Base-by-base conservation (phyloP, 257 asterid genomes). In the Thymus mandschuricus region DNA sequence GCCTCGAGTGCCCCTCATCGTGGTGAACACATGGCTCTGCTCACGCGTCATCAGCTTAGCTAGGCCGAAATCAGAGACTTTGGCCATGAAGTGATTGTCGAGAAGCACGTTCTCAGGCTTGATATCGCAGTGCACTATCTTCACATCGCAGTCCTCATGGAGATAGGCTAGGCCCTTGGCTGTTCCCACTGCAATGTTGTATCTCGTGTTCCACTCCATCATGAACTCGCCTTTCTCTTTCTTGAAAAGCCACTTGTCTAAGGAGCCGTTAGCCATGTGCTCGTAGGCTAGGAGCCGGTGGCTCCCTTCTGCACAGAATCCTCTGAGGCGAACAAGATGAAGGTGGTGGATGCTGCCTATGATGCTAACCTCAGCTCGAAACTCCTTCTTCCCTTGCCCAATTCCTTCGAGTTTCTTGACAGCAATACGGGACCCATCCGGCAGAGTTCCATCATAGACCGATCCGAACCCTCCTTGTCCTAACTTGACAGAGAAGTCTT, bases 381-480 rank as follows among this genome's bases (percentile, higher is more conserved):
- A 95, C 71, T 95, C 99, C 31, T 95, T 95, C 91, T 92, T 92
- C 43, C 99, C 99, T 66, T 92, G 99, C 1, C 98, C 97, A 12
- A 92, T 80, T 4, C 97, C 97, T 85, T 95, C 99, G 80, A 95
- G 66, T 73, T 95, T 74, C 75, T 95, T 95, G 75, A 92, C 98
- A 30, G 99, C 98, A 41, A 95, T 2, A 2, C 55, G 86, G 11
- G 86, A 78, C 10, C 99, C 99, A 64, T 95, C 98, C 0, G 79
- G 87, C 27, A 95, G 98, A 27, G 67, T 57, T 6, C 98, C 99
- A 11, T 77, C 81, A 68, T 92, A 95, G 72, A 95, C 99, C 0
- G 99, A 95, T 44, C 99, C 99, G 41, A 95, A 95, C 41, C 99
- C 99, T n/a, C 99, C 99, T 62, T 95, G 99, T 15, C 98, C 99